These are phyloP conservation scores for Linnemannia hyalina DNA, from an alignment of 192 early-diverging fungal species.

Conservation along the genomic window DNA sequence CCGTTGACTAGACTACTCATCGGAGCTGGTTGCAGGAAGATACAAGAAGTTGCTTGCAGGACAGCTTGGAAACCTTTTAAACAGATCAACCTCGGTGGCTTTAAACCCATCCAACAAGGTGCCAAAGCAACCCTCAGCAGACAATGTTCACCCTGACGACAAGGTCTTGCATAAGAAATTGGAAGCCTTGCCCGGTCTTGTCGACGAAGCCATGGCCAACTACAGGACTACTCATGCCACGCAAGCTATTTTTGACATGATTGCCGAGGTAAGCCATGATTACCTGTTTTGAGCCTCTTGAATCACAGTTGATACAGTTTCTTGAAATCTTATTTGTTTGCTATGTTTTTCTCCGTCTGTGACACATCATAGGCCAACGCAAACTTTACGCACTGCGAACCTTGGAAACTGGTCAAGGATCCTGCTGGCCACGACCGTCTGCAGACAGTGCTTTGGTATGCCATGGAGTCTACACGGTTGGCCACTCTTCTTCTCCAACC, in stretches of 20 bases:
- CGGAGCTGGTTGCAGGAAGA: conserved; percentile 71
- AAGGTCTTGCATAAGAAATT: conserved; percentile 47
- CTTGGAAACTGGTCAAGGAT: conserved; percentile 84
- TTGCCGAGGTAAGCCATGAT: conserved; percentile 63
- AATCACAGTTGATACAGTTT: not conserved
- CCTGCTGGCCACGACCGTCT: conserved; percentile 60
- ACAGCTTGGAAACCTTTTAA: conserved; percentile 87
- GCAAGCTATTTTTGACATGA: conserved; percentile 69
- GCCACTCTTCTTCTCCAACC: conserved; percentile 84
- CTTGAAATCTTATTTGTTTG: not conserved
- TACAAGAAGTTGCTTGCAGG: conserved; percentile 86
- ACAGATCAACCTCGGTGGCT: conserved; percentile 70
- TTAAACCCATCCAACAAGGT: conserved; percentile 64
- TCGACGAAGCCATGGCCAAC: conserved; percentile 51
- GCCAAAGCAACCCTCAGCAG: conserved; percentile 42
- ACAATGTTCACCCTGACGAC: conserved; percentile 37
- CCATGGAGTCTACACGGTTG: conserved; percentile 81
- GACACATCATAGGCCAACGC: conserved; percentile 69
- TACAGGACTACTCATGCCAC: conserved; percentile 38
- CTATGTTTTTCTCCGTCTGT: not conserved
- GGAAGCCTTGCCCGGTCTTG: conserved; percentile 43
- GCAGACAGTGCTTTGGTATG: conserved; percentile 76
- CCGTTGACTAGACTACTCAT: conserved; percentile 72
- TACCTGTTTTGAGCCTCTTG: not conserved
- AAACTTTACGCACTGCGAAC: conserved; percentile 76